Percentiles rank a stretch among this genome's conserved stretches.
These are phyloP conservation scores for Acanthochlamys bracteata DNA, from an alignment of 106 monocot species.

Conservation along the genomic window DNA sequence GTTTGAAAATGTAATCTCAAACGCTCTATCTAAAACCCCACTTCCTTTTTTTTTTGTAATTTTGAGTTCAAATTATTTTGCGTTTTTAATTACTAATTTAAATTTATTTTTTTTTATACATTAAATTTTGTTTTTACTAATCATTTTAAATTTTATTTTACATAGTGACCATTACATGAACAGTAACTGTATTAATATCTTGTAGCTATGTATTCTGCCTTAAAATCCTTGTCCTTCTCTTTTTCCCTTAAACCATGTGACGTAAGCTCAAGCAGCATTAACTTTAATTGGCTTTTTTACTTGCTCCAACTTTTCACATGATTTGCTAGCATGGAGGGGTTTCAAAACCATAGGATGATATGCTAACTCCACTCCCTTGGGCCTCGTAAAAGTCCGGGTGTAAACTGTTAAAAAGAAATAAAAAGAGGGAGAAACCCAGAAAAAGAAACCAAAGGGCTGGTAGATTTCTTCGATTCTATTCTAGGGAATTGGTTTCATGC, in stretches of 20 bases:
- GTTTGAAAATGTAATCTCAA: constrained; percentile 25
- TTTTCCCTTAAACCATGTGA: not conserved
- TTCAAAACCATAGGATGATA: constrained; percentile 60
- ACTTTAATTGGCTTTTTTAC: not conserved
- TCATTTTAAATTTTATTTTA: too few relatives aligned
- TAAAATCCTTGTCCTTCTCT: not conserved
- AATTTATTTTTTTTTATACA: too few relatives aligned
- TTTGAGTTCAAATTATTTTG: too few relatives aligned
- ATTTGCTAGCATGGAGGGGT: constrained; percentile 10
- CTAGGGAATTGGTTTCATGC: constrained; percentile 62
- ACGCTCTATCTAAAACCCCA: too few relatives aligned
- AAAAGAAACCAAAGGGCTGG: constrained; percentile 2
- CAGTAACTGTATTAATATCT: too few relatives aligned
- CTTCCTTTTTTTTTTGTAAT: too few relatives aligned
- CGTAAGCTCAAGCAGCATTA: constrained; percentile 13
- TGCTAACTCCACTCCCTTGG: constrained; percentile 52
- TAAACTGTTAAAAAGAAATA: constrained; percentile 25
- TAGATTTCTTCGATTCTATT: constrained; percentile 39
- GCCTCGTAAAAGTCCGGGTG: constrained; percentile 35
- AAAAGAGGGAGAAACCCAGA: constrained; percentile 1
- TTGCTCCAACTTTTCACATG: constrained; percentile 9
- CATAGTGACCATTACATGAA: too few relatives aligned
- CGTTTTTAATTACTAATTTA: too few relatives aligned
- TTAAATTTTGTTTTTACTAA: too few relatives aligned
- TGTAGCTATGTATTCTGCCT: too few relatives aligned